phyloP scores from a whole-genome alignment of 306 rosid genomes.

The Fragaria nilgerrensis region DNA sequence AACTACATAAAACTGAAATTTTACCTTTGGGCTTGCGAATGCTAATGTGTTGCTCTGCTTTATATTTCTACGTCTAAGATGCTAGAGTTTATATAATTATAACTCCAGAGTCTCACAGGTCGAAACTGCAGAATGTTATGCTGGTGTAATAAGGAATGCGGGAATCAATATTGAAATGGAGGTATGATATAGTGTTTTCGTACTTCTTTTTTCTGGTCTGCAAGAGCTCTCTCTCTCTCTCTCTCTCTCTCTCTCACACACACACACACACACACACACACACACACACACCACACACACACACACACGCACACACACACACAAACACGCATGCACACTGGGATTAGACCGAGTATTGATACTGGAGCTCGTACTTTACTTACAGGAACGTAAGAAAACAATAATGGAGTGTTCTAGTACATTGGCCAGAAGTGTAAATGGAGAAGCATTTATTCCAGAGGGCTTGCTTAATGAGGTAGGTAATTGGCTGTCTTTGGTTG shows the following conservation, averaged over 20 bases:
- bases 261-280: not conserved
- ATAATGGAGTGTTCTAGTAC: slow-evolving; percentile 58
- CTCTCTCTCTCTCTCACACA: not conserved
- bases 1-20: not conserved
- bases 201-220: not conserved
- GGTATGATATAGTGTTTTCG: slow-evolving; percentile 41
- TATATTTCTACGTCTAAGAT: slow-evolving; percentile 2
- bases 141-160: slow-evolving; percentile 46
- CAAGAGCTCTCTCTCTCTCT: slow-evolving; percentile 1
- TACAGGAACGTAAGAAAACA: slow-evolving; percentile 65
- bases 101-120: slow-evolving; percentile 47
- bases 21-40: not conserved
- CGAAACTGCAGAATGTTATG: slow-evolving; percentile 77
- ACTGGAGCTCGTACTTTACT: slow-evolving; percentile 6
- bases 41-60: not conserved
- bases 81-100: not conserved
- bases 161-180: slow-evolving; percentile 62
- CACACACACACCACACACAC: not conserved
- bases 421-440: slow-evolving; percentile 72
- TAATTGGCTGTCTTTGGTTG: slow-evolving; percentile 24
- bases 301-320: not conserved
- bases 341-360: not conserved
- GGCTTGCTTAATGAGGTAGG: slow-evolving; percentile 83
- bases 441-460: slow-evolving; percentile 54
- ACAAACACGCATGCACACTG: not conserved